Base-by-base conservation (phyloP, 1,139 yeast species). In the Meyerozyma elateridarum region DNA sequence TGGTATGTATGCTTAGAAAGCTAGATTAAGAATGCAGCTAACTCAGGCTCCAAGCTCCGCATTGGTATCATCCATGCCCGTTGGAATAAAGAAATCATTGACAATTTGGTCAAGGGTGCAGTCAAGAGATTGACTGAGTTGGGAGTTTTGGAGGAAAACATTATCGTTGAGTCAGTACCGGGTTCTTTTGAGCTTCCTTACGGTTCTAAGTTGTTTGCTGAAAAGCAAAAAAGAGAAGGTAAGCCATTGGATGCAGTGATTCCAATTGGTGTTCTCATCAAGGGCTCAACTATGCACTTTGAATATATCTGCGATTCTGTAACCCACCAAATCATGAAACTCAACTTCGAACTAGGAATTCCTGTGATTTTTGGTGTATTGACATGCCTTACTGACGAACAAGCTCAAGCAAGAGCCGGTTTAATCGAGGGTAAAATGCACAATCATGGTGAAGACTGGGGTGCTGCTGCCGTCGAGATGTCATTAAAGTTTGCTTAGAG, bases 391-490 rank as follows among this genome's bases (percentile, higher is more conserved):
- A 88, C 95, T 17, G 96, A 88, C 46, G 91, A 82, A 50, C 98
- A 91, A 63, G 98, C 98, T 13, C 73, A 81, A 47, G 80, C 81
- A 20, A 79, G 98, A 60, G 95, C 97, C 8, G 98, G 97, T n/a
- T 63, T 91, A 41, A 73, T 80, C 39, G 65, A 64, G 19, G 85
- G 80, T 30, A 58, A 67, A 40, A 73, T 77, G 79, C 98, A 91
- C 61, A 91, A 91, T 65, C 98, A 91, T 54, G 98, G 98, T 41
- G 87, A 76, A 52, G 97, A 91, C 59, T 91, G 97, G 97, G 98
- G 95, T 48, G 91, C 94, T 28, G 96, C 96, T 38, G 97, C 97
- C n/a, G 95, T 91, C 22, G 98, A 91, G 64, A 89, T 88, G 97
- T 79, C 81, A 8, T 44, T 67, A 26, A 84, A 83, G 43, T 68